Base-by-base conservation (phyloP, 345 rosid species). In the Chamaenerion angustifolium region DNA sequence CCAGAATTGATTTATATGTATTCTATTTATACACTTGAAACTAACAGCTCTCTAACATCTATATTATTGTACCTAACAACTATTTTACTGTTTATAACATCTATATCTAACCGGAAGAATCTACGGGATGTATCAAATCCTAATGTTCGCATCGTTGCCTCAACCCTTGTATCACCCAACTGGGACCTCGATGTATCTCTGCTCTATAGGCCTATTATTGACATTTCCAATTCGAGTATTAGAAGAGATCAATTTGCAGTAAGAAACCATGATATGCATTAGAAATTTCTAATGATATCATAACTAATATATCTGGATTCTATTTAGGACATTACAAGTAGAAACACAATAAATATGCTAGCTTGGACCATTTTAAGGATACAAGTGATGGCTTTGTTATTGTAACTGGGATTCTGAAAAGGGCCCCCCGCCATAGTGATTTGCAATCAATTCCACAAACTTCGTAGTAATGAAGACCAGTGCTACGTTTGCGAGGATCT, bases 401-500 rank as follows among this genome's bases (percentile, higher is more conserved):
- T n/a, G 98, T 87, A 43, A 84, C 69, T 37, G 96, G 90, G 55
- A 87, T 77, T 75, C 83, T 78, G 74, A 92, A 87, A 70, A 92
- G 64, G 50, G 90, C 78, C 49, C 98, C 98, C 47, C 88, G 90
- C 88, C 83, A 74, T 58, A 90, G 90, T 14, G 90, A 83, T 77
- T 77, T 84, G 78, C 89, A 87, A 70, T 92, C 98, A 77, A 87
- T 66, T 40, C 95, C 98, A 68, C 72, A 76, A 44, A 87, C 80
- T 82, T 87, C 96, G 71, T 67, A 82, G 65, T 87, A 92, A 64
- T 84, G 95, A 47, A 84, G 81, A 68, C 95, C 98, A 49, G 69
- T 78, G 59, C 60, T 68, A 42, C 84, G 83, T 69, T 66, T 84
- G 58, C 88, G 70, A 56, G 96, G 96, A 76, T 92, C 94, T 70